Evolutionary conservation across 495 filamentous ascomycete genomes (phyloP), one percentile per base, ranked within the genome.

Genomic region (Aspergillus sparsus): DNA sequence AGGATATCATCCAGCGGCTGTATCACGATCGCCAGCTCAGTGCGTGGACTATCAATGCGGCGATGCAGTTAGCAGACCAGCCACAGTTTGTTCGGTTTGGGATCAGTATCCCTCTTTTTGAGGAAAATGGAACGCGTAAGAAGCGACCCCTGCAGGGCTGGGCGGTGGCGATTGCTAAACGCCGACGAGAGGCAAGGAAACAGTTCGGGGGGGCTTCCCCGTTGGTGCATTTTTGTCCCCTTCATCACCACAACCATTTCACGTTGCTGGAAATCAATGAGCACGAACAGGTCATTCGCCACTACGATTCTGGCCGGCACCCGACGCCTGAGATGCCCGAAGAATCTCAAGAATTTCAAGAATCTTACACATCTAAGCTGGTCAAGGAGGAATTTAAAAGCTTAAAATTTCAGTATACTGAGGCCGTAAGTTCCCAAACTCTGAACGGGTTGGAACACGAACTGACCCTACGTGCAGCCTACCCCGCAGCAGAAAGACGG

Each of bases 261-360:
- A 57, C 41, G 18, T 15, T 57, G 34, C 41, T 57, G 7, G 54
- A 57, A 47, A 27, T 57, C 13, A 57, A 57, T 47, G 41, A 57
- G 5, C 12, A 46, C 12, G 41, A 57, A 21, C 41, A 47, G 18
- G 18, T 46, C 6, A 57, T 57, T 46, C 41, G 54, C 5, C 41
- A 57, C 13, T 57, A 57, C 12, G 41, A 57, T 12, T 57, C 41
- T 13, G 31, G n/a, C n/a, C 35, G 41, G 18, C 41, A 47, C 32
- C 46, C 3, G 21, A 39, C 18, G 41, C 31, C 11, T 32, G 54
- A 27, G 11, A 57, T 33, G 13, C 12, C 6, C 41, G 33, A 57
- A 34, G 27, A 32, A 16, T 46, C 54, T 11, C 18, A 27, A 33
- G 15, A n/a, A n/a, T n/a, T n/a, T n/a, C n/a, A n/a, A n/a, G n/a